These are phyloP conservation scores for Rasamsonia emersonii DNA, from an alignment of 2,329 filamentous ascomycete genomes.

Conservation along the genomic window DNA sequence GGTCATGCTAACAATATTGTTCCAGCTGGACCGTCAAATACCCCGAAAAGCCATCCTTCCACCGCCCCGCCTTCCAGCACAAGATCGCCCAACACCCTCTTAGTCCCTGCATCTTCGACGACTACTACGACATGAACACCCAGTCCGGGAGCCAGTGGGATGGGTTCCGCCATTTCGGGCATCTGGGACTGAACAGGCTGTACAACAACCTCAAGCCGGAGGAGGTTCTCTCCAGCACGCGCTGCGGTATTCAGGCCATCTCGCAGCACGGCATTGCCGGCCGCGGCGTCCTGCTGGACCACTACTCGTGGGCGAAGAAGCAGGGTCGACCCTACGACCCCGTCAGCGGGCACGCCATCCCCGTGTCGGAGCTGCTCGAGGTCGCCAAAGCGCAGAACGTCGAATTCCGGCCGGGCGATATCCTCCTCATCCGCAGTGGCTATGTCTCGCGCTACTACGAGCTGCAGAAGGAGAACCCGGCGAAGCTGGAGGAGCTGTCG, in stretches of 20 bases:
- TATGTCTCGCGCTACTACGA: neutral
- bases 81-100: no score
- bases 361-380: neutral
- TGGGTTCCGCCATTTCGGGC: constrained; percentile 1
- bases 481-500: neutral
- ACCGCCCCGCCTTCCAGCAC: no score
- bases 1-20: no score
- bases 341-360: neutral
- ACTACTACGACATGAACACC: no score
- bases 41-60: no score
- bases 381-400: neutral
- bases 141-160: no score
- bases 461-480: neutral
- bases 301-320: neutral
- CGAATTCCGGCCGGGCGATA: neutral
- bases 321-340: neutral
- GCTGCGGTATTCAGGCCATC: neutral
- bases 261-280: neutral
- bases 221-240: neutral
- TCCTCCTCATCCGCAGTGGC: neutral
- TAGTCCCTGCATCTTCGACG: no score
- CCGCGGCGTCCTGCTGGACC: neutral
- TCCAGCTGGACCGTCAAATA: no score
- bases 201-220: constrained; percentile 1
- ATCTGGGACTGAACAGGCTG: neutral